Conservation (phyloP, 306 rosid genomes). For the Vigna reflexopilosa region DNA sequence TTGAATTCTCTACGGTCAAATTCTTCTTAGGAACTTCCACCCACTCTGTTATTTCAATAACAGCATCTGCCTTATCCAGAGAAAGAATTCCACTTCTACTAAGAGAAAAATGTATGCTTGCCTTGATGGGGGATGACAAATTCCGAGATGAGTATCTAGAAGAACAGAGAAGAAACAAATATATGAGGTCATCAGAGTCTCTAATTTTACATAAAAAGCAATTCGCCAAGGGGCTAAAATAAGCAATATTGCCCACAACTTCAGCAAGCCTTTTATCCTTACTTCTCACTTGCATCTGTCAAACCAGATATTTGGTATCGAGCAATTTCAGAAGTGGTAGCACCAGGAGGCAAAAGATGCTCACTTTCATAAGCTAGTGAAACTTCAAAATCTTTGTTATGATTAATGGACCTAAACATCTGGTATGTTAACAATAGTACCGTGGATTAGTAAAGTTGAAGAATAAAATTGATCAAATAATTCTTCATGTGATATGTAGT, state of each 20-base stretch:
- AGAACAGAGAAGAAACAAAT: conserved; percentile 35
- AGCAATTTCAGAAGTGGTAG: conserved; percentile 66
- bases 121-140: conserved; percentile 87
- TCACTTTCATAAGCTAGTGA: conserved; percentile 85
- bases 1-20: conserved; percentile 78
- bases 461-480: conserved; percentile 29
- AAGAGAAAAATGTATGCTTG: conserved; percentile 87
- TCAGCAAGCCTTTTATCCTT: conserved; percentile 51
- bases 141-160: conserved; percentile 86
- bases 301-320: conserved; percentile 80
- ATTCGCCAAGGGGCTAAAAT: conserved; percentile 34
- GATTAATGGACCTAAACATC: conserved; percentile 85
- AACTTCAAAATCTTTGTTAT: conserved; percentile 90
- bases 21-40: conserved; percentile 87
- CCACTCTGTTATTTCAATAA: conserved; percentile 92
- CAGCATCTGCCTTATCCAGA: conserved; percentile 94
- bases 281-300: conserved; percentile 85
- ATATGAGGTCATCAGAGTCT: conserved; percentile 39
- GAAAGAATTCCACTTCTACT: conserved; percentile 94
- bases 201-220: conserved; percentile 28
- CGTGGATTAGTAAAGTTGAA: conserved; percentile 38
- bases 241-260: conserved; percentile 37
- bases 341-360: conserved; percentile 83
- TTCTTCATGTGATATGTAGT: conserved; percentile 32
- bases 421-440: conserved; percentile 46